phyloP scores from a whole-genome alignment of 1,284 basidiomycete species.

The Puccinia sorghi region DNA sequence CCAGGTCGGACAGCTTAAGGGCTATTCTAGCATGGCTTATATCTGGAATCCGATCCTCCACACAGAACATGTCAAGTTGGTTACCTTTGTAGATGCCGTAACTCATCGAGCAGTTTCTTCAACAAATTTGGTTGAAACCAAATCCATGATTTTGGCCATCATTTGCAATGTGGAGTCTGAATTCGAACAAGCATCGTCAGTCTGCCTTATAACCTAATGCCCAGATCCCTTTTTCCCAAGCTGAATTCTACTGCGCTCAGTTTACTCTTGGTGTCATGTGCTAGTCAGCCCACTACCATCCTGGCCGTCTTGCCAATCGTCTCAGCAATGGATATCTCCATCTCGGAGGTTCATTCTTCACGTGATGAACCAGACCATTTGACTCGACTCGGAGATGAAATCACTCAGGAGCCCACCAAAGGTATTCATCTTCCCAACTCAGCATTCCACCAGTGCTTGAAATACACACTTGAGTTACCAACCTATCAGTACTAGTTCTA shows the following conservation, averaged over 20 bases:
- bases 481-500: conserved; percentile 7
- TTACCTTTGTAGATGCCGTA: conserved; percentile 34
- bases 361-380: background rate
- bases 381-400: conserved; percentile 1
- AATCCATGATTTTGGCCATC: conserved; percentile 29
- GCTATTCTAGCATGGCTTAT: background rate
- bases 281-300: conserved; percentile 19
- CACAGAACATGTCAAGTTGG: conserved; percentile 40
- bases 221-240: background rate
- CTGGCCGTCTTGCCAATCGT: conserved; percentile 42
- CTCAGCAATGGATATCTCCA: conserved; percentile 22
- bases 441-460: background rate
- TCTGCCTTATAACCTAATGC: background rate
- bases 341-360: conserved; percentile 17
- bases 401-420: conserved; percentile 21
- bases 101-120: conserved; percentile 8
- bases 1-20: background rate
- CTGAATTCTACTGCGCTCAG: conserved; percentile 2
- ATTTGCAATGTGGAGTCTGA: conserved; percentile 40
- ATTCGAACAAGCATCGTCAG: conserved; percentile 41
- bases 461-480: background rate
- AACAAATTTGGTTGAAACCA: background rate
- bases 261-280: conserved; percentile 17
- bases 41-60: background rate
- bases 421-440: conserved; percentile 5